A percentile compares a stretch with the other conserved stretches of the same genome.
phyloP scores from a whole-genome alignment of 1,139 yeast genomes.

The Petasospora rhodanensis region DNA sequence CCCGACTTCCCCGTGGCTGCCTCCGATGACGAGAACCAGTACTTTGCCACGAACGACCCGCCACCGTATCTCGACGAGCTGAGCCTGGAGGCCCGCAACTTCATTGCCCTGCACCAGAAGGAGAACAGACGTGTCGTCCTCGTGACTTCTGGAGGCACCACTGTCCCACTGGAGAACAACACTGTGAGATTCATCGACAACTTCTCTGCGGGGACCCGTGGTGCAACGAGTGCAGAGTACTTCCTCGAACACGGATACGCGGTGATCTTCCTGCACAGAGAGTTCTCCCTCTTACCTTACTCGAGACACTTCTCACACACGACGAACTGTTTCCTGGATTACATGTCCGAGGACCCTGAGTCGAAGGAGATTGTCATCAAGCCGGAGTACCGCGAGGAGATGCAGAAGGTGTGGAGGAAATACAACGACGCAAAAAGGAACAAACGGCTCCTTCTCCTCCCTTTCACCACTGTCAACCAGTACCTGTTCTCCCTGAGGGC shows the following conservation, averaged over 20 bases:
- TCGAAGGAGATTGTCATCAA: conserved; percentile 55
- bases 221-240: conserved; percentile 93
- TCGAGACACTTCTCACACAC: conserved; percentile 86
- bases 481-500: conserved; percentile 77
- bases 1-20: conserved; percentile 81
- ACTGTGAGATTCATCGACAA: conserved; percentile 96
- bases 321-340: conserved; percentile 81
- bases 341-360: conserved; percentile 43
- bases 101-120: conserved; percentile 44
- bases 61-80: conserved; percentile 72
- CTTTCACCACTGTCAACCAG: conserved; percentile 94
- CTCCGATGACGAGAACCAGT: conserved; percentile 65
- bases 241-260: conserved; percentile 83
- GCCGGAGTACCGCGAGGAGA: conserved; percentile 54
- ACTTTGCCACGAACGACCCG: conserved; percentile 65
- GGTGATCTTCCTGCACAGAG: conserved; percentile 87
- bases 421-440: conserved; percentile 58
- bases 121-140: conserved; percentile 53
- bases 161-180: conserved; percentile 94
- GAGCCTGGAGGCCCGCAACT: conserved; percentile 49
- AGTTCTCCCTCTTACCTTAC: conserved; percentile 86
- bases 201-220: conserved; percentile 96
- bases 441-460: conserved; percentile 62
- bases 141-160: conserved; percentile 97
- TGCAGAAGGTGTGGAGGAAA: conserved; percentile 61